These are phyloP conservation scores for Clavispora carvajalis DNA, from an alignment of 805 yeast species.

Conservation along the genomic window DNA sequence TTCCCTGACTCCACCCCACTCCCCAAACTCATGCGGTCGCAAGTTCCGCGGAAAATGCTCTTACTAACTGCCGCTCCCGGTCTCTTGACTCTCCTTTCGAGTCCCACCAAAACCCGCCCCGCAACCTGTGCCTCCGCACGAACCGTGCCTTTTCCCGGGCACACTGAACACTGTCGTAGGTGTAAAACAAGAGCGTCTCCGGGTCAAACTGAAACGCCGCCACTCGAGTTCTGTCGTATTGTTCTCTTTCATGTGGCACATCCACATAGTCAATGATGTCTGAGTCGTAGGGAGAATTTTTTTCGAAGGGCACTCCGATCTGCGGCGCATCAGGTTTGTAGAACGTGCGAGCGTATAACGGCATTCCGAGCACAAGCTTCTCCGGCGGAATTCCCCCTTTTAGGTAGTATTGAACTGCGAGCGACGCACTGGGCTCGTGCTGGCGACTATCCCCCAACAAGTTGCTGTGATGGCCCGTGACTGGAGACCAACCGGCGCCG, in stretches of 20 bases:
- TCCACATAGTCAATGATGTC: conserved; percentile 47
- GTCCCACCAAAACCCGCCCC: conserved; percentile 97
- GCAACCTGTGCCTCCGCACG: conserved; percentile 44
- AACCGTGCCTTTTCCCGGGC: conserved; percentile 56
- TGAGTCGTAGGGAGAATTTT: conserved; percentile 16
- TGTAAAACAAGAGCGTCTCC: conserved; percentile 11
- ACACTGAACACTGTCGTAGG: conserved; percentile 62
- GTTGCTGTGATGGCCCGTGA: conserved; percentile 67
- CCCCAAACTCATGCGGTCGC: too few species aligned
- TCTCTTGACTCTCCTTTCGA: conserved; percentile 61
- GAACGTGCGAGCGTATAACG: conserved; percentile 63
- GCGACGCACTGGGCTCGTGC: conserved; percentile 42
- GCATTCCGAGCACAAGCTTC: conserved; percentile 79
- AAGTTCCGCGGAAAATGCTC: conserved; percentile 17
- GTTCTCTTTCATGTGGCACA: conserved; percentile 49
- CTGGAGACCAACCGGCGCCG: conserved; percentile 64
- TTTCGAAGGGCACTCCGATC: conserved; percentile 36
- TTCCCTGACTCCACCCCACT: too few species aligned
- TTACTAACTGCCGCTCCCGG: conserved; percentile 38
- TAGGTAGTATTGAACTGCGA: conserved; percentile 43
- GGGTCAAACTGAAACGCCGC: conserved; percentile 33
- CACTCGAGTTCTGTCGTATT: conserved; percentile 44
- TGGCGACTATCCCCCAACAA: conserved; percentile 40
- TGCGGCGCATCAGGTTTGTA: conserved; percentile 29
- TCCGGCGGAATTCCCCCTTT: conserved; percentile 35